phyloP scores from a whole-genome alignment of 495 filamentous ascomycete species.

The Cetradonia linearis region DNA sequence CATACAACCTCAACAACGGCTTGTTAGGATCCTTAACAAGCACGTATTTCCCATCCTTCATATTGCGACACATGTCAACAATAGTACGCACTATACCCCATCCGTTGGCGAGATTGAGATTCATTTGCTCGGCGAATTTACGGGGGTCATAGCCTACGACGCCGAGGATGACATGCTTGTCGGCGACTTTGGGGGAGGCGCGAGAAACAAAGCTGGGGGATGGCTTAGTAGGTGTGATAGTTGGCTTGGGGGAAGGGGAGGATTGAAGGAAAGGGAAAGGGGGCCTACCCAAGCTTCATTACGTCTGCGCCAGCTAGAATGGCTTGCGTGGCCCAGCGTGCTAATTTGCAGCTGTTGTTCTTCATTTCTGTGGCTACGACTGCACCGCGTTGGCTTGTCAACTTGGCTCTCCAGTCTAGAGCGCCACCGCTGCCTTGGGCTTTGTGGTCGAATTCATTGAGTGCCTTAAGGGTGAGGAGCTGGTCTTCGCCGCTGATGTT shows the following conservation, averaged over 20 bases:
- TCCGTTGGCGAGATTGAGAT: slow-evolving; percentile 86
- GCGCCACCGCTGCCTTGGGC: slow-evolving; percentile 90
- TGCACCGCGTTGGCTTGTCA: slow-evolving; percentile 84
- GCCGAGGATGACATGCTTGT: slow-evolving; percentile 87
- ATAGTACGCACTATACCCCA: slow-evolving; percentile 99
- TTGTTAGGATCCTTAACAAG: slow-evolving; percentile 90
- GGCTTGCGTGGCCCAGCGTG: slow-evolving; percentile 89
- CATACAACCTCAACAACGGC: slow-evolving; percentile 81
- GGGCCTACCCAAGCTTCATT: slow-evolving; percentile 86
- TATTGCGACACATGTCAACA: slow-evolving; percentile 63
- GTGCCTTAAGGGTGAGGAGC: slow-evolving; percentile 81
- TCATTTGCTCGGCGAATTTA: slow-evolving; percentile 97
- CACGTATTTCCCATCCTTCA: slow-evolving; percentile 54
- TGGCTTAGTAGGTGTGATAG: slow-evolving; percentile 20
- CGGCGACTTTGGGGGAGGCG: slow-evolving; percentile 75
- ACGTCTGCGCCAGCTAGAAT: slow-evolving; percentile 90
- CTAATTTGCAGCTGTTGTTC: slow-evolving; percentile 98
- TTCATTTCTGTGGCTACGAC: slow-evolving; percentile 99
- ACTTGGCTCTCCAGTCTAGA: slow-evolving; percentile 90
- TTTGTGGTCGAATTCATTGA: slow-evolving; percentile 98
- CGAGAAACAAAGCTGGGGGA: slow-evolving; percentile 76
- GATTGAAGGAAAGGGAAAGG: neutral
- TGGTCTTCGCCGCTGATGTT: slow-evolving; percentile 78
- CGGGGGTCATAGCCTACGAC: slow-evolving; percentile 94
- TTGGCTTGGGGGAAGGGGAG: neutral